Conservation (phyloP, 2,329 filamentous ascomycete species). For the Amauroascus niger region DNA sequence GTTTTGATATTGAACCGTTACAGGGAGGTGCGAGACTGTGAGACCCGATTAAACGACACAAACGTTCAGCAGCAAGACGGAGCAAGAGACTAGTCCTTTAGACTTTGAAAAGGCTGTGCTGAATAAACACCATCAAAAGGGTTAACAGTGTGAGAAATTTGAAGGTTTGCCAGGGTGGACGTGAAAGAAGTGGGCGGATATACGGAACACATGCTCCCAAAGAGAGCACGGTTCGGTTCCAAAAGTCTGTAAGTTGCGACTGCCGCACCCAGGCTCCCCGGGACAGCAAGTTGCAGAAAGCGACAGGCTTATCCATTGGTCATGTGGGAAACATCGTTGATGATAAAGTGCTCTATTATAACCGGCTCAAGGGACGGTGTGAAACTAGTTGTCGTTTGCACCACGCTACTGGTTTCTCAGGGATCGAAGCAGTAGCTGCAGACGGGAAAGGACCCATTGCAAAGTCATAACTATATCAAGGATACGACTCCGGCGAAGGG, state of each 20-base stretch:
- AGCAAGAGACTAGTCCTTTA: not conserved
- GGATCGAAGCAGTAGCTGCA: not conserved
- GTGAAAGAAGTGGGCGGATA: not conserved
- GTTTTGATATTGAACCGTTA: not conserved
- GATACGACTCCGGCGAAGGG: slow-evolving; percentile 7
- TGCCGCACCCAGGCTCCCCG: not conserved
- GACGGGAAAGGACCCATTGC: not conserved
- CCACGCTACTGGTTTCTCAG: not conserved
- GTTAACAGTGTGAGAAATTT: not conserved
- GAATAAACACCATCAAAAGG: not conserved
- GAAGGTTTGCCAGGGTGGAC: not conserved
- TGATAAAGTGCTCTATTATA: slow-evolving; percentile 2
- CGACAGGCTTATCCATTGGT: not conserved
- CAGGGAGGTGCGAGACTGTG: not conserved
- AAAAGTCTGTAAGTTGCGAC: not conserved
- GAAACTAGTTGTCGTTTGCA: not conserved
- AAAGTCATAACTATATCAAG: slow-evolving; percentile 1
- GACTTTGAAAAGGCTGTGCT: not conserved
- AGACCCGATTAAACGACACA: not conserved
- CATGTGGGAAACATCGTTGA: not conserved
- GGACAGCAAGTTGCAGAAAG: not conserved
- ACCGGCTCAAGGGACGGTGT: not conserved
- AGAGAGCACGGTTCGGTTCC: not conserved
- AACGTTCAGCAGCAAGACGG: not conserved
- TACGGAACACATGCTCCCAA: not conserved